Conservation (phyloP, 352 stramenopile genomes). For the Phytophthora uliginosa region DNA sequence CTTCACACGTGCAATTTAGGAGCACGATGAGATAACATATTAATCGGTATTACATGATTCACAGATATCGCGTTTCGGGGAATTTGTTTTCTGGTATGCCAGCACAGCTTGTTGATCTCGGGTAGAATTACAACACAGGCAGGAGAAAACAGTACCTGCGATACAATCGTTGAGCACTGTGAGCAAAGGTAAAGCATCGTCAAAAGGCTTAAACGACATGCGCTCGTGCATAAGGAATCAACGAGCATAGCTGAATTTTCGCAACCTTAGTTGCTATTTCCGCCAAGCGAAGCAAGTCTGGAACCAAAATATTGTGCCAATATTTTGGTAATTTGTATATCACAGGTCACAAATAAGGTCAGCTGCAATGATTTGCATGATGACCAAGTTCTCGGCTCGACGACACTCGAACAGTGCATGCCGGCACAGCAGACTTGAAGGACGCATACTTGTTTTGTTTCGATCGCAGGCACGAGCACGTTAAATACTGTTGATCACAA, state of each 20-base stretch:
- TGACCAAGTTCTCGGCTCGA: neutral
- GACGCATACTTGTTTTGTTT: neutral
- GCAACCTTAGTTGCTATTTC: too few relatives aligned
- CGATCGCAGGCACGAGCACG: neutral
- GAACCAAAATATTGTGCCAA: constrained; percentile 3
- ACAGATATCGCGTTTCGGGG: neutral
- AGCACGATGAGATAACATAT: neutral
- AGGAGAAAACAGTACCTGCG: too few relatives aligned
- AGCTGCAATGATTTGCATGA: constrained; percentile 2
- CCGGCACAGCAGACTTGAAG: neutral
- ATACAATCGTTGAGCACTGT: neutral
- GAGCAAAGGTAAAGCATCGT: neutral
- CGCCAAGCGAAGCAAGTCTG: too few relatives aligned
- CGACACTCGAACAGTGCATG: neutral
- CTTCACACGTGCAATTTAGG: neutral
- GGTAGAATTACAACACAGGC: too few relatives aligned
- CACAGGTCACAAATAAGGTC: neutral
- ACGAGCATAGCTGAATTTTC: too few relatives aligned
- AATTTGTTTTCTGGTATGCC: neutral
- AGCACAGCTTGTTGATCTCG: too few relatives aligned
- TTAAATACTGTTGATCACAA: neutral
- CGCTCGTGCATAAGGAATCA: too few relatives aligned
- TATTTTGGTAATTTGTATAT: neutral
- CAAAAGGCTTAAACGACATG: neutral
- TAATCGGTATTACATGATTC: too few relatives aligned